These are phyloP conservation scores for Urtica urens DNA, from an alignment of 306 rosid species.

Conservation along the genomic window DNA sequence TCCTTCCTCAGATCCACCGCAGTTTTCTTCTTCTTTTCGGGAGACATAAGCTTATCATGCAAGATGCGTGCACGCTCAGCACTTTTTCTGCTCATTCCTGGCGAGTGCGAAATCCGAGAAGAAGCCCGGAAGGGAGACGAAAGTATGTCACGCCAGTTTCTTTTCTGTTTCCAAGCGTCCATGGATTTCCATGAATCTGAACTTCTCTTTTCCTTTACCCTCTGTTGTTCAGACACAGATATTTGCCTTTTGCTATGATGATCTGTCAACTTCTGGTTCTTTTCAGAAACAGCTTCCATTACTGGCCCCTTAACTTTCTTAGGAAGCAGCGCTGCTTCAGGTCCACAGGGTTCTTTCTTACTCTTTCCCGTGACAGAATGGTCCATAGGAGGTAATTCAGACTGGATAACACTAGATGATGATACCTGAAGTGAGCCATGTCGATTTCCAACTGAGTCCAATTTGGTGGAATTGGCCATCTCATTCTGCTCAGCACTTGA, in stretches of 20 bases:
- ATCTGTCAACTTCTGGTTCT: slow-evolving; percentile 36
- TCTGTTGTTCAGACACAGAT: slow-evolving; percentile 52
- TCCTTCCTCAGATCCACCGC: slow-evolving; percentile 71
- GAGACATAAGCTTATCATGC: slow-evolving; percentile 94
- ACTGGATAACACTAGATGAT: slow-evolving; percentile 29
- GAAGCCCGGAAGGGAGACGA: slow-evolving; percentile 76
- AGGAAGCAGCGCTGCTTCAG: slow-evolving; percentile 40
- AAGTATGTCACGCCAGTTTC: slow-evolving; percentile 94
- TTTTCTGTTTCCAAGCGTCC: slow-evolving; percentile 98
- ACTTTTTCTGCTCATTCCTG: slow-evolving; percentile 81
- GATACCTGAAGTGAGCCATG: slow-evolving; percentile 30
- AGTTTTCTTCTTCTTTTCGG: slow-evolving; percentile 90
- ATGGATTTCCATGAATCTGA: slow-evolving; percentile 58
- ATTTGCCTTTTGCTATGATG: slow-evolving; percentile 41
- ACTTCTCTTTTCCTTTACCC: slow-evolving; percentile 57
- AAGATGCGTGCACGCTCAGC: slow-evolving; percentile 77
- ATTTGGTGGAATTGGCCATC: slow-evolving; percentile 28
- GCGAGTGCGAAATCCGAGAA: slow-evolving; percentile 73
- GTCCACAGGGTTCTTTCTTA: slow-evolving; percentile 53
- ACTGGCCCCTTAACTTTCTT: slow-evolving; percentile 50
- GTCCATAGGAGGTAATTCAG: slow-evolving; percentile 44
- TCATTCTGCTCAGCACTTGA: slow-evolving; percentile 30
- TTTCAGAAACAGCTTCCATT: slow-evolving; percentile 42
- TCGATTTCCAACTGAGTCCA: slow-evolving; percentile 28
- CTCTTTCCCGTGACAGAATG: slow-evolving; percentile 40